phyloP scores from a whole-genome alignment of 192 early-diverging fungal genomes.

The Umbelopsis isabellina region DNA sequence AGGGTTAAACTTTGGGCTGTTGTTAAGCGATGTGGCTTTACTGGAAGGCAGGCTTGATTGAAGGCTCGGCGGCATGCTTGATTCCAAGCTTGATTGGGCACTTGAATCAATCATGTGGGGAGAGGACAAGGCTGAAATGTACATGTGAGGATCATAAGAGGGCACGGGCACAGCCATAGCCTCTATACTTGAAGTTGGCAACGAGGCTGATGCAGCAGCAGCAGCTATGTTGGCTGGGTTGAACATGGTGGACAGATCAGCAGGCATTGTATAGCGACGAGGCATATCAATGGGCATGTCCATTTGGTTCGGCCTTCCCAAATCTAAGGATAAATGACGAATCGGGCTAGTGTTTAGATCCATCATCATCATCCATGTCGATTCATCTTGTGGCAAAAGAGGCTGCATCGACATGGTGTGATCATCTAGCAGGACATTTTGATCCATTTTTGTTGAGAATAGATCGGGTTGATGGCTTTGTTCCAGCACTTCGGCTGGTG shows the following conservation, averaged over 20 bases:
- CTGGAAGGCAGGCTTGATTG: background rate
- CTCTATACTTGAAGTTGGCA: background rate
- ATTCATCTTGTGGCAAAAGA: background rate
- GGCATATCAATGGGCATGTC: background rate
- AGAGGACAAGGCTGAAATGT: background rate
- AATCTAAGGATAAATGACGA: slow-evolving; percentile 4
- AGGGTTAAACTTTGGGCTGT: background rate
- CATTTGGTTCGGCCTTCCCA: background rate
- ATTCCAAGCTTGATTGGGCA: background rate
- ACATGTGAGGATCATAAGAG: background rate
- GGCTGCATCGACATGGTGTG: background rate
- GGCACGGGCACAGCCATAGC: background rate
- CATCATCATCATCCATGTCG: slow-evolving; percentile 14
- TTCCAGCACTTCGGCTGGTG: slow-evolving; percentile 3
- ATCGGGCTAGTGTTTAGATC: slow-evolving; percentile 1
- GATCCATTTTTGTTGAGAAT: background rate
- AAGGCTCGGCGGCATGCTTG: background rate
- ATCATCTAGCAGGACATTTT: background rate
- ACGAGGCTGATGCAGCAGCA: background rate
- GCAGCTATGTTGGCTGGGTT: background rate
- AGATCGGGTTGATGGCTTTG: background rate
- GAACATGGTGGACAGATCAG: background rate
- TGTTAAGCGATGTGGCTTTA: background rate
- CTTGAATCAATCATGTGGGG: slow-evolving; percentile 1
- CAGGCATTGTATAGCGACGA: slow-evolving; percentile 4